Percentiles rank a stretch among this genome's conserved stretches.
phyloP scores from a whole-genome alignment of 2,329 filamentous ascomycete genomes.

The Epichloe sylvatica region DNA sequence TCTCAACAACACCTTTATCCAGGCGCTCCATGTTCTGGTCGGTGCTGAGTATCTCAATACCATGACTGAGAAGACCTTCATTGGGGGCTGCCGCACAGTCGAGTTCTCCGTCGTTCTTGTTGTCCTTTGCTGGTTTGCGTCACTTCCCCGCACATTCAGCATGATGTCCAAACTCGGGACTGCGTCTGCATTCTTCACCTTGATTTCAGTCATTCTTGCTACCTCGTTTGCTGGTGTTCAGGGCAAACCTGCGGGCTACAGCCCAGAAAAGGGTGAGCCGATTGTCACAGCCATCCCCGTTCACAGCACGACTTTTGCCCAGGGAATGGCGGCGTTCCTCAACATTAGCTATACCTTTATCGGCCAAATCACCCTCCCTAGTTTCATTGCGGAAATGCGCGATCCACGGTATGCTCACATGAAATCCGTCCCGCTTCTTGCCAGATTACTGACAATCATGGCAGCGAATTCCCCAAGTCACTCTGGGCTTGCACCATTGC shows the following conservation, averaged over 20 bases:
- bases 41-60: slow-evolving; percentile 84
- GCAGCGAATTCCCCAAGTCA: slow-evolving; percentile 77
- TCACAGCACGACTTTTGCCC: slow-evolving; percentile 62
- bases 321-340: slow-evolving; percentile 74
- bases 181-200: slow-evolving; percentile 72
- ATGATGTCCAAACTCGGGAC: slow-evolving; percentile 68
- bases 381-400: slow-evolving; percentile 91
- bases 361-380: slow-evolving; percentile 83
- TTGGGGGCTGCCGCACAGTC: slow-evolving; percentile 58
- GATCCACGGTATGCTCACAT: slow-evolving; percentile 31
- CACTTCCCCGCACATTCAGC: slow-evolving; percentile 72
- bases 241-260: slow-evolving; percentile 55
- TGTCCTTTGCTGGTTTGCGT: slow-evolving; percentile 62
- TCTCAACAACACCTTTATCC: slow-evolving; percentile 86
- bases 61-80: slow-evolving; percentile 55
- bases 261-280: slow-evolving; percentile 43
- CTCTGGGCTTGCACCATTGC: slow-evolving; percentile 82
- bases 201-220: slow-evolving; percentile 73
- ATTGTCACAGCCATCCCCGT: slow-evolving; percentile 55
- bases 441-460: slow-evolving; percentile 18
- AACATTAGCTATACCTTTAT: slow-evolving; percentile 97
- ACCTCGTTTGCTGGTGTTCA: slow-evolving; percentile 71
- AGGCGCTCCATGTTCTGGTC: slow-evolving; percentile 67
- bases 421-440: too few relatives aligned
- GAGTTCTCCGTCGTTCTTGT: slow-evolving; percentile 63